Conservation (phyloP, 306 rosid species). For the Quercus robur region DNA sequence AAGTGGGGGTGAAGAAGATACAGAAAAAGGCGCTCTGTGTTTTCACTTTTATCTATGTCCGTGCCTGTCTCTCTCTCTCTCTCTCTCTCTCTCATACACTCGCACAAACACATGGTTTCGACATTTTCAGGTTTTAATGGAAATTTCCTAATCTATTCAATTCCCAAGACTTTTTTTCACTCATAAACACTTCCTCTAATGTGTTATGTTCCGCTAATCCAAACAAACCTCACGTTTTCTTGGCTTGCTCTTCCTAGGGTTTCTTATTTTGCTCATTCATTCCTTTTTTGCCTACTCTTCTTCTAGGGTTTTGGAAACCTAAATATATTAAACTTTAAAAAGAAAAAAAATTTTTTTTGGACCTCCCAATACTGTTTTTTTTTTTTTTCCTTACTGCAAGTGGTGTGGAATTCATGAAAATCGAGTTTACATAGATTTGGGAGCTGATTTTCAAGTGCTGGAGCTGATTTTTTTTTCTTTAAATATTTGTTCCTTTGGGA, state of each 20-base stretch:
- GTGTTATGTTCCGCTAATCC: constrained; percentile 13
- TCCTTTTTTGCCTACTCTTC: constrained; percentile 1
- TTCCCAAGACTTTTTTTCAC: constrained; percentile 33
- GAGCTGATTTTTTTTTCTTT: not conserved
- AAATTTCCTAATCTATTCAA: constrained; percentile 29
- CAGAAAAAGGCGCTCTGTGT: constrained; percentile 19
- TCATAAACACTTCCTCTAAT: not conserved
- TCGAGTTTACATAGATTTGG: not conserved
- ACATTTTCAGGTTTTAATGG: constrained; percentile 28
- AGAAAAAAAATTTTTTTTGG: not conserved
- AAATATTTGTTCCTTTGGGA: constrained; percentile 1
- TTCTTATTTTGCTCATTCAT: constrained; percentile 1
- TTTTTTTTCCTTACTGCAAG: not conserved
- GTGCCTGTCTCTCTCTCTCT: constrained; percentile 16
- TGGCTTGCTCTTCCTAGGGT: constrained; percentile 28
- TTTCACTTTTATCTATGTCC: constrained; percentile 41
- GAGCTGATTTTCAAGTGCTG: not conserved
- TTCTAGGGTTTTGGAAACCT: constrained; percentile 53
- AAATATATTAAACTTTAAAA: not conserved
- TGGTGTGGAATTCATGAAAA: constrained; percentile 15
- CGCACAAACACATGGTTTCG: constrained; percentile 13
- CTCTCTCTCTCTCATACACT: not conserved
- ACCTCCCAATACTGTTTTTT: not conserved
- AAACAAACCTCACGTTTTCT: constrained; percentile 6
- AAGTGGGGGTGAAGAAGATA: constrained; percentile 5